These are phyloP conservation scores for Lasiodiplodia hormozganensis DNA, from an alignment of 2,329 filamentous ascomycete species.

Conservation along the genomic window DNA sequence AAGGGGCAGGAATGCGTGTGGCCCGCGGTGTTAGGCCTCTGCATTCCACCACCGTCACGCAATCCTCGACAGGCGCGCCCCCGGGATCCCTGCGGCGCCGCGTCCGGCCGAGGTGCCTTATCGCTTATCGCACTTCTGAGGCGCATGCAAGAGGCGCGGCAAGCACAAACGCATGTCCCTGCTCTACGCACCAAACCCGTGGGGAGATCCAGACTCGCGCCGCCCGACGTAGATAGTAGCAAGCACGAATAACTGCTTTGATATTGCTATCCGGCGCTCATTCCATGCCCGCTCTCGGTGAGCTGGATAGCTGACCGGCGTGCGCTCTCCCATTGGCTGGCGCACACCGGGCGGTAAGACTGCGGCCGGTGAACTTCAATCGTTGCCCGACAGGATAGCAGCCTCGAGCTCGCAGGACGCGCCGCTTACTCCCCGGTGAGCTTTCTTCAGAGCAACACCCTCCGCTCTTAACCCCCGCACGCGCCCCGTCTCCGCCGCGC, in stretches of 20 bases:
- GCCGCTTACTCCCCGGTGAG: slow-evolving; percentile 14
- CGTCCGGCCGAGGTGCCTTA: slow-evolving; percentile 16
- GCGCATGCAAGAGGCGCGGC: slow-evolving; percentile 3
- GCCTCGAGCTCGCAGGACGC: slow-evolving; percentile 8
- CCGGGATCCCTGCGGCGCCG: slow-evolving; percentile 15
- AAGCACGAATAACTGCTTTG: not conserved
- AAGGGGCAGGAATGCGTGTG: slow-evolving; percentile 19
- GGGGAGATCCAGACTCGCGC: not conserved
- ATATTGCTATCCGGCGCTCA: not conserved
- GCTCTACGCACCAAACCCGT: not conserved
- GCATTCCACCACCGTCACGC: slow-evolving; percentile 20
- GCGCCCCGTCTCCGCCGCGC: slow-evolving; percentile 4
- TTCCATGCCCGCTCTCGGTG: not conserved
- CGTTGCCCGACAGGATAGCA: not conserved
- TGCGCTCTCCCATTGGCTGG: slow-evolving; percentile 14
- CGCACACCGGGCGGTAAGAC: slow-evolving; percentile 16
- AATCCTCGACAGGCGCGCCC: not conserved
- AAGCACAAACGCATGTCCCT: slow-evolving; percentile 2
- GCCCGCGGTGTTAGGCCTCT: not conserved
- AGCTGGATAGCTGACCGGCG: not conserved
- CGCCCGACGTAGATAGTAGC: not conserved
- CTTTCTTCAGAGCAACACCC: not conserved
- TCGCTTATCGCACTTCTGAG: slow-evolving; percentile 8
- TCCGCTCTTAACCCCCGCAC: not conserved
- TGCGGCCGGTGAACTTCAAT: slow-evolving; percentile 1